A percentile compares a stretch with the other conserved stretches of the same genome.
These are phyloP conservation scores for Corymbia calophylla DNA, from an alignment of 441 rosid genomes.

Conservation along the genomic window DNA sequence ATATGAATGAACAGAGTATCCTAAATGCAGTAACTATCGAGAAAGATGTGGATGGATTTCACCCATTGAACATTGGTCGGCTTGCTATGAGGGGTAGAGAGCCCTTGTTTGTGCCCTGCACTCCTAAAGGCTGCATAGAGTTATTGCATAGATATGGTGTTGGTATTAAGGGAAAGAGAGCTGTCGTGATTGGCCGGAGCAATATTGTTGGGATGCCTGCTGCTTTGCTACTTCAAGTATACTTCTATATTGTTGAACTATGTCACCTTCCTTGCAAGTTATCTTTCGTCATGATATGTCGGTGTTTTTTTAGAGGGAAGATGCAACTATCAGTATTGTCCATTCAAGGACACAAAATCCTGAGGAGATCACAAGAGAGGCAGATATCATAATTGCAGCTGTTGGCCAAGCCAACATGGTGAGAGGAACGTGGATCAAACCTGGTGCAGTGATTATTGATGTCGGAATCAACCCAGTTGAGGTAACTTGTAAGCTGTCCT, in stretches of 20 bases:
- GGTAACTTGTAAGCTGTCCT: slow-evolving; percentile 21
- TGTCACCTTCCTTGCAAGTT: background rate
- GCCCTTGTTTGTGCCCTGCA: slow-evolving; percentile 75
- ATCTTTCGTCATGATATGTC: background rate
- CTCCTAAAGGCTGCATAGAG: slow-evolving; percentile 93
- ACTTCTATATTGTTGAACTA: background rate
- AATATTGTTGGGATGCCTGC: slow-evolving; percentile 96
- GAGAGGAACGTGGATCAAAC: slow-evolving; percentile 77
- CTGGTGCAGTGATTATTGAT: slow-evolving; percentile 81
- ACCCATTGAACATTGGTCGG: slow-evolving; percentile 73
- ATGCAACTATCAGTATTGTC: slow-evolving; percentile 69
- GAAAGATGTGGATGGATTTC: slow-evolving; percentile 94
- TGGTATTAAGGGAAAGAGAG: slow-evolving; percentile 75
- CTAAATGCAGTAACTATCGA: slow-evolving; percentile 68
- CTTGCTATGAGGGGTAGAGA: slow-evolving; percentile 91
- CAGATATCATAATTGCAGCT: slow-evolving; percentile 76
- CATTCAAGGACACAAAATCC: slow-evolving; percentile 79
- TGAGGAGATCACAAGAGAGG: slow-evolving; percentile 62
- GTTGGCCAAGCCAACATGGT: slow-evolving; percentile 87
- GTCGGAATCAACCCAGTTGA: slow-evolving; percentile 88
- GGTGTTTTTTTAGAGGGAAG: slow-evolving; percentile 52
- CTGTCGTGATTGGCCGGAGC: slow-evolving; percentile 85
- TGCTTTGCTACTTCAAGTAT: slow-evolving; percentile 78
- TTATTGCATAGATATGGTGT: slow-evolving; percentile 67
- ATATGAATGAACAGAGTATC: slow-evolving; percentile 70